Evolutionary conservation across 495 filamentous ascomycete genomes (phyloP), one percentile per base, ranked within the genome.

Genomic region (Penicillium canescens): DNA sequence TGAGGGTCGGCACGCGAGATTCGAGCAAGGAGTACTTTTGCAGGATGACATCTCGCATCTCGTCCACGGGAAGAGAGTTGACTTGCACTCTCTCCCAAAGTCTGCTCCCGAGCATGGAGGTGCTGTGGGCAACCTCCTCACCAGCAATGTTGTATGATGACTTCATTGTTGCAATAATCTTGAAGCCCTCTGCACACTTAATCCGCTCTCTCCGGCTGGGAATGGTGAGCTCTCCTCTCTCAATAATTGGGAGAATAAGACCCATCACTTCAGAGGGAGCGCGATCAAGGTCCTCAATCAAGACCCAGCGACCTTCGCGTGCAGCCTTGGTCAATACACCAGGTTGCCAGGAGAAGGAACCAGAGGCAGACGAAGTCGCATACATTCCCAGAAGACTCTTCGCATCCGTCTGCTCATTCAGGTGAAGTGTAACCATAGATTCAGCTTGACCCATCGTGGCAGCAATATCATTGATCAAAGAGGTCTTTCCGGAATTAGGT

Each of bases 381-480:
- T 99, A 97, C 75, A 96, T 83, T 12, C 95, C 95, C 57, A 98
- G 81, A 36, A 99, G 82, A 68, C 94, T 86, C 62, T 97, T 99
- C 0, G 91, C 91, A 73, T 99, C 95, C 0, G 89, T 96, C 70
- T 99, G 95, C 68, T 97, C 95, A 61, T 97, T 97, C 26, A 99
- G 78, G 65, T 98, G 91, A 33, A 99, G 79, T 8, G 92, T 96
- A 33, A 98, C 84, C 82, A 98, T 87, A 37, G 83, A 82, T 21
- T 81, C 75, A 6, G 86, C 79, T 55, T 88, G 87, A 21, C 86
- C 86, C 54, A 96, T 81, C 38, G 82, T 82, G 55, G 78, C 79
- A 18, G 95, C 92, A 55, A 93, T 78, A 56, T 96, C 87, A 65
- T 89, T 87, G n/a, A 92, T 82, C 24, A 92, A 60, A 3, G 86